Evolutionary conservation across 2,329 filamentous ascomycete species (phyloP), one percentile per base, ranked within the genome.

Genomic region (Paecilomyces variotii): DNA sequence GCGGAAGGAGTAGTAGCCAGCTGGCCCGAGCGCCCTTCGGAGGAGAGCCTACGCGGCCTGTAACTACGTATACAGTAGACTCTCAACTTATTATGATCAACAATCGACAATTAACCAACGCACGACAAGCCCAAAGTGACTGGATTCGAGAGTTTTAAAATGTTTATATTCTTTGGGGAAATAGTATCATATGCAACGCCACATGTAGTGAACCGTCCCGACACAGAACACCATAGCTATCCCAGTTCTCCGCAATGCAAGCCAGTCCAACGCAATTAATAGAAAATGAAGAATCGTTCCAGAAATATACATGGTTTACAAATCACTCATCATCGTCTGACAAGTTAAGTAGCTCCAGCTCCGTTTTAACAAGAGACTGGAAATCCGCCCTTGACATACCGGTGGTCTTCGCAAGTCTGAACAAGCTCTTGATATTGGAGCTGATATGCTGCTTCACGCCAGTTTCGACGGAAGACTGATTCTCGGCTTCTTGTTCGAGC

Each of bases 391-490:
- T 74, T 19, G 81, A 78, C 62, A 87, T 84, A 0, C 85, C 85
- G 2, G 80, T 80, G 27, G 78, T 78, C 64, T 77, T 80, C 1
- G 84, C 84, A 57, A 87, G 69, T 2, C 84, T 79, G 70, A 83
- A 87, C 67, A 87, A 69, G 66, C 82, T 85, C 74, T 87, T 87
- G 64, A 87, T 78, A 63, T 82, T 84, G 1, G 82, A 83, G 61
- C 82, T 79, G 58, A 87, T 85, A 64, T 87, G 85, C 67, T 85
- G 83, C 64, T 84, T 82, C 54, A 87, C 82, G 2, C 81, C 84
- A 9, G 83, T 71, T 66, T 86, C 84, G 1, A 81, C 82, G n/a
- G 80, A 74, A 2, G 80, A 80, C 61, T 77, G 76, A 39, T 67
- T 77, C 60, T 78, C 77, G 1, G 82, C 82, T 57, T 79, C 73